Conservation (phyloP, 2,329 filamentous ascomycete genomes). For the Nigrograna mackinnonii region DNA sequence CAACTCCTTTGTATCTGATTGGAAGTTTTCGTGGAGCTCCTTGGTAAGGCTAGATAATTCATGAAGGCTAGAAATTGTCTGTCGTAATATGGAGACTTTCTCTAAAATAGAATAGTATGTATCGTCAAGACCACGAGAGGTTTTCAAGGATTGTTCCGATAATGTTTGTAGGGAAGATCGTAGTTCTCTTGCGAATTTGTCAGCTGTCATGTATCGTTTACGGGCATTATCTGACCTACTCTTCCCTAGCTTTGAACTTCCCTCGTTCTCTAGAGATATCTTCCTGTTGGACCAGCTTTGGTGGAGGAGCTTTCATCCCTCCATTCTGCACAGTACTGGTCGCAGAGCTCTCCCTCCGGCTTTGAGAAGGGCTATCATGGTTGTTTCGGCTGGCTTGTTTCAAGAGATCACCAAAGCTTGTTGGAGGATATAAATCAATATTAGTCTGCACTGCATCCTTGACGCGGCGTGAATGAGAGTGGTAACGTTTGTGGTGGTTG, state of each 20-base stretch:
- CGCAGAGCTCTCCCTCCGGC: constrained; percentile 30
- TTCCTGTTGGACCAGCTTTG: constrained; percentile 37
- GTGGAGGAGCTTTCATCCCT: constrained; percentile 17
- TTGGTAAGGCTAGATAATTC: constrained; percentile 67
- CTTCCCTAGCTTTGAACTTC: constrained; percentile 39
- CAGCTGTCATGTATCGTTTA: constrained; percentile 14
- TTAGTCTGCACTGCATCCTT: constrained; percentile 51
- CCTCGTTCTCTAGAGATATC: constrained; percentile 44
- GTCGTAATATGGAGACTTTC: constrained; percentile 66
- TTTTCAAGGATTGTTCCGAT: constrained; percentile 62
- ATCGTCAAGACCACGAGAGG: constrained; percentile 70
- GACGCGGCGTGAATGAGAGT: constrained; percentile 29
- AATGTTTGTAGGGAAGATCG: constrained; percentile 50
- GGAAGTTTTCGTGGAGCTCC: constrained; percentile 63
- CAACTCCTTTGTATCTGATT: constrained; percentile 61
- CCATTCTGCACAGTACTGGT: constrained; percentile 10
- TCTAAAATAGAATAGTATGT: constrained; percentile 75
- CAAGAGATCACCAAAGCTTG: constrained; percentile 48
- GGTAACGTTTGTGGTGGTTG: constrained; percentile 31
- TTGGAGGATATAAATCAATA: constrained; percentile 47
- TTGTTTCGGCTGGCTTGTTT: constrained; percentile 39
- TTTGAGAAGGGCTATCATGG: constrained; percentile 30
- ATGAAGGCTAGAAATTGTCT: constrained; percentile 66
- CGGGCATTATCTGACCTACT: constrained; percentile 25
- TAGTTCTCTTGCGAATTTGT: constrained; percentile 39